Evolutionary conservation across 805 yeast genomes (phyloP).

Genomic region (Teunomyces aglyptinius): DNA sequence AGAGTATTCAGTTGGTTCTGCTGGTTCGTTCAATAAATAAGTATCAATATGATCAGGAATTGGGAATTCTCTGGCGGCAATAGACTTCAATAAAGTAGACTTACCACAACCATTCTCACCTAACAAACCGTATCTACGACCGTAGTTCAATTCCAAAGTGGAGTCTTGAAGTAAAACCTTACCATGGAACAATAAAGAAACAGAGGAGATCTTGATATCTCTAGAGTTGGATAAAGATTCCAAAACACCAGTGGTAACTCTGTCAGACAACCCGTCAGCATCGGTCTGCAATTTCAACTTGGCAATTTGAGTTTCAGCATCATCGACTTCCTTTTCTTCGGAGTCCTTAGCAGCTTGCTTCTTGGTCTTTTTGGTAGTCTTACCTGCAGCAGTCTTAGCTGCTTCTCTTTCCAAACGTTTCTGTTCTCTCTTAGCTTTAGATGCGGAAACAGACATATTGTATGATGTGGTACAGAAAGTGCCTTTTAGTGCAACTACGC

Average conservation of each 20-base stretch:
- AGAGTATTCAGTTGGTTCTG: constrained; percentile 86
- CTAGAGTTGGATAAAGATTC: constrained; percentile 86
- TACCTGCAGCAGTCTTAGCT: constrained; percentile 59
- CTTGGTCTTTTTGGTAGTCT: constrained; percentile 63
- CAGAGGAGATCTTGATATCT: constrained; percentile 88
- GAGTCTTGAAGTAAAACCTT: constrained; percentile 94
- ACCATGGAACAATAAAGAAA: constrained; percentile 94
- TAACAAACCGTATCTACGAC: constrained; percentile 94
- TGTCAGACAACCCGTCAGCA: constrained; percentile 89
- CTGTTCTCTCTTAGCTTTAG: constrained; percentile 98
- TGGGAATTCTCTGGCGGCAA: constrained; percentile 96
- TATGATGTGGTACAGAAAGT: neutral
- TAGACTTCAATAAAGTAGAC: constrained; percentile 87
- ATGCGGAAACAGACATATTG: constrained; percentile 67
- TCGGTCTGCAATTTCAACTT: constrained; percentile 91
- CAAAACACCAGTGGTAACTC: constrained; percentile 97
- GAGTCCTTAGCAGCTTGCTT: constrained; percentile 55
- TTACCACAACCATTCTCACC: constrained; percentile 99
- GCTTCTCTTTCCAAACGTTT: constrained; percentile 70
- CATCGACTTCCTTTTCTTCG: constrained; percentile 53
- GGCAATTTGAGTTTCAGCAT: constrained; percentile 71
- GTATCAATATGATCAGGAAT: constrained; percentile 89
- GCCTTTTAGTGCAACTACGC: neutral
- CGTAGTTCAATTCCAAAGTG: constrained; percentile 87
- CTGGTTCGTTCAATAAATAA: constrained; percentile 94